Evolutionary conservation across 2,329 filamentous ascomycete species (phyloP).

Genomic region (Didymella glomerata): DNA sequence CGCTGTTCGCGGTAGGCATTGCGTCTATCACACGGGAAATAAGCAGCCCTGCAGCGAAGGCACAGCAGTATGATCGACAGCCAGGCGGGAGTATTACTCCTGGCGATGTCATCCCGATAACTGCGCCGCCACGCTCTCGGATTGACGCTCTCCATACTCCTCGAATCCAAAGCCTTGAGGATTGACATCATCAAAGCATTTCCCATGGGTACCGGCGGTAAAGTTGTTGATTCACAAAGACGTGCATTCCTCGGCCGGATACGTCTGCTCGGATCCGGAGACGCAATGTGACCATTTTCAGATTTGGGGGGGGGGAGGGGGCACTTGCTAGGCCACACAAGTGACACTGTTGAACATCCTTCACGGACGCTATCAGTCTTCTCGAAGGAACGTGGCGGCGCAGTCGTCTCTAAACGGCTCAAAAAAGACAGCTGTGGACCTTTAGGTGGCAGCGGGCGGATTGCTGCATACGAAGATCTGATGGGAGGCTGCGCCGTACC

Average conservation of each 20-base stretch:
- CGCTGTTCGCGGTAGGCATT: not conserved
- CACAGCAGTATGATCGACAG: slow-evolving; percentile 14
- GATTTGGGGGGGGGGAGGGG: too few relatives aligned
- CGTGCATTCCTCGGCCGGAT: not conserved
- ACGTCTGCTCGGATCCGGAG: not conserved
- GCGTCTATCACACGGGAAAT: not conserved
- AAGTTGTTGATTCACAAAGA: not conserved
- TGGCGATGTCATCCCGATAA: not conserved
- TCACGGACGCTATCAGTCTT: not conserved
- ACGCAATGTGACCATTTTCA: not conserved
- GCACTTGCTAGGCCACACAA: not conserved
- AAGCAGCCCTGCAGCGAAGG: slow-evolving; percentile 7
- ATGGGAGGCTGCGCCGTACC: slow-evolving; percentile 1
- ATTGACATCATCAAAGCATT: not conserved
- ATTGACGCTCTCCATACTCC: not conserved
- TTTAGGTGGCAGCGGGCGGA: slow-evolving; percentile 4
- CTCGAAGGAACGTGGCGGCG: slow-evolving; percentile 1
- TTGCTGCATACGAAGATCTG: not conserved
- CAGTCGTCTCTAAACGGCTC: not conserved
- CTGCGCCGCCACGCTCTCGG: not conserved
- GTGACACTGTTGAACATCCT: not conserved
- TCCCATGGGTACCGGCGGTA: not conserved
- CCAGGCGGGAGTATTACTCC: not conserved
- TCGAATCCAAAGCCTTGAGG: not conserved
- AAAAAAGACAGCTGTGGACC: not conserved